phyloP scores from a whole-genome alignment of 2,329 filamentous ascomycete genomes.

The Falciphora oryzae region DNA sequence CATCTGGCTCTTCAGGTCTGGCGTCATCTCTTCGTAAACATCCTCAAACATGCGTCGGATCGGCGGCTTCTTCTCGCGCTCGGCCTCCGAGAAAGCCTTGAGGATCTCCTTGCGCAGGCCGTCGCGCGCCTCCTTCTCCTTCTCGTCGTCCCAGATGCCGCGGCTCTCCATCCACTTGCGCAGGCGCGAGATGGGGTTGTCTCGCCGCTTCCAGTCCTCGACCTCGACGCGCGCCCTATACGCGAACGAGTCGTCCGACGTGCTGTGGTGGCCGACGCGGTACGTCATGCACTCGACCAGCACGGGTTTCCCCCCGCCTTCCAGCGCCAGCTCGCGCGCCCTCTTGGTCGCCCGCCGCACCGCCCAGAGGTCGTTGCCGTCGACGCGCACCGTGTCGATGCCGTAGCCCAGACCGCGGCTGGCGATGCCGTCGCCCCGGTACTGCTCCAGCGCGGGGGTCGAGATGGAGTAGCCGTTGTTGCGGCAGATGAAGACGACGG shows the following conservation, averaged over 20 bases:
- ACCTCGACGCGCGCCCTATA: constrained; percentile 92
- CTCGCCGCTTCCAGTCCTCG: constrained; percentile 67
- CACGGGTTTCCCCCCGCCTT: constrained; percentile 74
- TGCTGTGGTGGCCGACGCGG: constrained; percentile 93
- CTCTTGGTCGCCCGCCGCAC: constrained; percentile 63
- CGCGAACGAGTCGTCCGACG: constrained; percentile 92
- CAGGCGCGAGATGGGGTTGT: constrained; percentile 31
- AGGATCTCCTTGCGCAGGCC: constrained; percentile 54
- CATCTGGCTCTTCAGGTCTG: constrained; percentile 59
- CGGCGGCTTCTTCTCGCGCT: constrained; percentile 73
- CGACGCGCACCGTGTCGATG: constrained; percentile 77
- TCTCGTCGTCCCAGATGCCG: constrained; percentile 76
- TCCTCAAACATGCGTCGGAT: constrained; percentile 74
- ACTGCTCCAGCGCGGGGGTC: constrained; percentile 74
- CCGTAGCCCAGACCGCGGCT: constrained; percentile 72
- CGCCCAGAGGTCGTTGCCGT: constrained; percentile 78
- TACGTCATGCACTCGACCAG: constrained; percentile 97
- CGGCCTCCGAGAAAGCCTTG: constrained; percentile 76
- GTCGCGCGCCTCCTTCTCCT: constrained; percentile 54
- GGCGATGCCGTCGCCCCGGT: constrained; percentile 76
- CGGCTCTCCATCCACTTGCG: constrained; percentile 73
- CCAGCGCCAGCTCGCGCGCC: constrained; percentile 72
- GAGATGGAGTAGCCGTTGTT: constrained; percentile 82
- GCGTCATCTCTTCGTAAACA: constrained; percentile 80
- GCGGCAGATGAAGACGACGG: constrained; percentile 72